A percentile compares a stretch with the other conserved stretches of the same genome.
These are phyloP conservation scores for Penicillium simplicissimum DNA, from an alignment of 495 filamentous ascomycete species.

Conservation along the genomic window DNA sequence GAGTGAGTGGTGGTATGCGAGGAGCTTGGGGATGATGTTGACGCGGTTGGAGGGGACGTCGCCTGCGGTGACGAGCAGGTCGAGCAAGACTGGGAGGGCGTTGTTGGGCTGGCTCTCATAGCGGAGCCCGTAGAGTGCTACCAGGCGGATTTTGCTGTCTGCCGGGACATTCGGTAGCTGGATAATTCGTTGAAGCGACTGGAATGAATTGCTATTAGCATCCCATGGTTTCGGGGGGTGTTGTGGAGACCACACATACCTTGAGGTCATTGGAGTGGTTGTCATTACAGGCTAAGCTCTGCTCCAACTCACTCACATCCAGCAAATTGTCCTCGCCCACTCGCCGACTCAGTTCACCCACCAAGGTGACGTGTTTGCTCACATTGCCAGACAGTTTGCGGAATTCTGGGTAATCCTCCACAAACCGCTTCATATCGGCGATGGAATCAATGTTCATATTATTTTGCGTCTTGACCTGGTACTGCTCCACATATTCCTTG, in stretches of 20 bases:
- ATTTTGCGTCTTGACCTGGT: slow-evolving; percentile 90
- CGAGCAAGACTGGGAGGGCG: slow-evolving; percentile 76
- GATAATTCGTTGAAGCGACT: slow-evolving; percentile 86
- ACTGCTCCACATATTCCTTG: slow-evolving; percentile 98
- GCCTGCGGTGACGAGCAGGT: slow-evolving; percentile 77
- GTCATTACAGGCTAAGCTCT: slow-evolving; percentile 95
- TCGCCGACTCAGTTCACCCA: slow-evolving; percentile 85
- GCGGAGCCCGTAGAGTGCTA: slow-evolving; percentile 88
- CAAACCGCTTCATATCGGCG: slow-evolving; percentile 97
- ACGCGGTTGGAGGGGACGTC: slow-evolving; percentile 71
- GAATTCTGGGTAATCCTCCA: slow-evolving; percentile 98
- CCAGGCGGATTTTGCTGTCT: slow-evolving; percentile 80
- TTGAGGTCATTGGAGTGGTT: slow-evolving; percentile 86
- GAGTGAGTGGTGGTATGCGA: slow-evolving; percentile 80
- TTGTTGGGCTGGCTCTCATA: slow-evolving; percentile 85
- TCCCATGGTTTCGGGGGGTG: too few relatives aligned
- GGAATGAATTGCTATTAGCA: too few relatives aligned
- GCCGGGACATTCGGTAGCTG: slow-evolving; percentile 69
- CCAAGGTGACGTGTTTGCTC: slow-evolving; percentile 95
- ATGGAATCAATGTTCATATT: slow-evolving; percentile 96
- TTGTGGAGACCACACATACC: slow-evolving; percentile 49
- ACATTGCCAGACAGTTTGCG: slow-evolving; percentile 95
- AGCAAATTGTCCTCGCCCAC: slow-evolving; percentile 82
- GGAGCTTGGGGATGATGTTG: slow-evolving; percentile 72
- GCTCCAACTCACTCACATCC: slow-evolving; percentile 94